Evolutionary conservation across 768 basidiomycete species (phyloP).

Genomic region (Nidularia sp.): DNA sequence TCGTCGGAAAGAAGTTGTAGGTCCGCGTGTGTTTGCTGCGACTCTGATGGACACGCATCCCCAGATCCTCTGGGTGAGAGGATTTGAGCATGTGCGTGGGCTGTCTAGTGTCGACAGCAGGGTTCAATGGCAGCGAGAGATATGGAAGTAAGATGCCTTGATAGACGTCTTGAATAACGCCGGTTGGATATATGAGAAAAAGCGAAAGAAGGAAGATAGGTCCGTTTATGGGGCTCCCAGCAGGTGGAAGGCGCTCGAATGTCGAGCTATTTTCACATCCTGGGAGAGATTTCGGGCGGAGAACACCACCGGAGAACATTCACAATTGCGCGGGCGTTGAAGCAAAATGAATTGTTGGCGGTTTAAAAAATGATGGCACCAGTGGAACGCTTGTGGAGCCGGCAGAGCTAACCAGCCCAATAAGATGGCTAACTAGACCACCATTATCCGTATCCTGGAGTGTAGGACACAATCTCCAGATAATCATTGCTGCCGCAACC

Average conservation of each 20-base stretch:
- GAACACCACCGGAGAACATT: too few species aligned
- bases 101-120: too few species aligned
- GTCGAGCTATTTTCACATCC: not conserved
- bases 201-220: not conserved
- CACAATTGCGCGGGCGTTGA: too few species aligned
- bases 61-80: not conserved
- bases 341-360: too few species aligned
- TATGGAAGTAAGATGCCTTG: not conserved
- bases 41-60: conserved; percentile 1
- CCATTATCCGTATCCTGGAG: too few species aligned
- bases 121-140: not conserved
- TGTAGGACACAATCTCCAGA: too few species aligned
- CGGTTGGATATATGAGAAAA: conserved; percentile 1
- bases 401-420: too few species aligned
- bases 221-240: not conserved
- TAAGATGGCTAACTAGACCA: too few species aligned
- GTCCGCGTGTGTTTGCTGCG: not conserved
- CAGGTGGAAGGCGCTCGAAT: not conserved
- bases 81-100: not conserved
- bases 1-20: not conserved
- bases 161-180: conserved; percentile 1
- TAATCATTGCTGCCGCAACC: conserved; percentile 51
- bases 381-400: too few species aligned
- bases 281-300: too few species aligned
- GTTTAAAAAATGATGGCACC: too few species aligned